Evolutionary conservation across 1,284 basidiomycete species (phyloP).

Genomic region (Pseudozyma sp.): DNA sequence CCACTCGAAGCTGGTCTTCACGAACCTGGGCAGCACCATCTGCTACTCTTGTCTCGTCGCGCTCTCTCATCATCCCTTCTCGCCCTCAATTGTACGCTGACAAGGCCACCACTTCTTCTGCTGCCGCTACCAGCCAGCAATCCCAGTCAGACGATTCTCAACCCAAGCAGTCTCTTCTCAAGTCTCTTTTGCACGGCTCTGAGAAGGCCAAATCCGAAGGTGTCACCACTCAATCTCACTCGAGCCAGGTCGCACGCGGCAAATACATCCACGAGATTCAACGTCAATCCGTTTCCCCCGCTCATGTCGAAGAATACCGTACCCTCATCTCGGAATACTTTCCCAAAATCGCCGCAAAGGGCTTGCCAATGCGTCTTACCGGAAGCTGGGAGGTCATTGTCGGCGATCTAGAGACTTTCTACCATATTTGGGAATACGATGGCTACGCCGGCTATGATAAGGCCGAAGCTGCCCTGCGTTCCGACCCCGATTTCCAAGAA

Average conservation of each 20-base stretch:
- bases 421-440: constrained; percentile 67
- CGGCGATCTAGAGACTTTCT: constrained; percentile 66
- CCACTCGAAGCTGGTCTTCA: constrained; percentile 24
- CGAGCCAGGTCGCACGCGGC: constrained; percentile 54
- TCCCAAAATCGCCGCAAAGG: constrained; percentile 52
- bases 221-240: constrained; percentile 46
- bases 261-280: constrained; percentile 67
- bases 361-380: constrained; percentile 41
- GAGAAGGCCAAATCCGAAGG: constrained; percentile 54
- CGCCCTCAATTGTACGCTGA: constrained; percentile 18
- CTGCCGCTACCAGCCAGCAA: constrained; percentile 5
- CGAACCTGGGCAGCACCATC: constrained; percentile 4
- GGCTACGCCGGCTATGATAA: constrained; percentile 65
- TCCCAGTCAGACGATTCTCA: constrained; percentile 6
- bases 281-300: constrained; percentile 59
- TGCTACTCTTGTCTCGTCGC: constrained; percentile 19
- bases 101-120: neutral
- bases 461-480: constrained; percentile 30
- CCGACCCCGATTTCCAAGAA: constrained; percentile 46
- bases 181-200: constrained; percentile 62
- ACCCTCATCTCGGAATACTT: constrained; percentile 50
- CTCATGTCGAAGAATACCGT: constrained; percentile 55
- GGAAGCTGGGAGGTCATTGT: constrained; percentile 65
- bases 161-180: constrained; percentile 48
- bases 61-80: constrained; percentile 42